Evolutionary conservation across 805 yeast species (phyloP).

Genomic region (Helenozyma baotianmanensis): DNA sequence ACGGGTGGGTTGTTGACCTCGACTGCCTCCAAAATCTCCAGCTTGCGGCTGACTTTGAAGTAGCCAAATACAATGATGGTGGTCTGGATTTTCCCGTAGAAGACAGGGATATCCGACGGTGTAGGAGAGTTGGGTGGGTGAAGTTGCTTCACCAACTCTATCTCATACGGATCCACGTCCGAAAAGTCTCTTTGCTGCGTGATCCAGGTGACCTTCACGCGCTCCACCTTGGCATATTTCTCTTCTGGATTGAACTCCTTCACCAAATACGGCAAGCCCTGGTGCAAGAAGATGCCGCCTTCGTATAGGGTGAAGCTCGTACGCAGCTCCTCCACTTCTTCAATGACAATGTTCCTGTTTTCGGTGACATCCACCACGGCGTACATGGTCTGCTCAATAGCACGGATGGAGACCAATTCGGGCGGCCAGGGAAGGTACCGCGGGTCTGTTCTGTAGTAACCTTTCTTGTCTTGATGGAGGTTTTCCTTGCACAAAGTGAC

Average conservation of each 20-base stretch:
- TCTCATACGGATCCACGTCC: constrained; percentile 82
- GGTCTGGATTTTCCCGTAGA: constrained; percentile 69
- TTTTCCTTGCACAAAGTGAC: constrained; percentile 32
- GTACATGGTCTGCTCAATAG: constrained; percentile 73
- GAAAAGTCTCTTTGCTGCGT: constrained; percentile 90
- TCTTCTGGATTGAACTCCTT: constrained; percentile 77
- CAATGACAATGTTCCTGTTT: constrained; percentile 71
- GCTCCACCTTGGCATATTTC: constrained; percentile 75
- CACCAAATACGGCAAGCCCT: constrained; percentile 85
- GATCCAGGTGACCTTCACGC: constrained; percentile 92
- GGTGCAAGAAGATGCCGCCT: constrained; percentile 93
- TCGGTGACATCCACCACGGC: constrained; percentile 90
- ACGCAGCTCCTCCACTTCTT: constrained; percentile 83
- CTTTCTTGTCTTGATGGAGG: constrained; percentile 30
- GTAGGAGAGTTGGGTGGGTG: constrained; percentile 33
- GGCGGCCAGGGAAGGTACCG: constrained; percentile 80
- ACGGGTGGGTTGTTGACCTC: constrained; percentile 90
- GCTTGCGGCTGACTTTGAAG: constrained; percentile 74
- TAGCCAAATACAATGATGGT: constrained; percentile 86
- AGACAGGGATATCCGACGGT: constrained; percentile 50
- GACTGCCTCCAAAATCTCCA: constrained; percentile 85
- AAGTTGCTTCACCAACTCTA: constrained; percentile 58
- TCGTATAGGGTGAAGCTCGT: constrained; percentile 84
- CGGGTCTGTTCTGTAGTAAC: constrained; percentile 29
- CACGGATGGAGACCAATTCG: constrained; percentile 69